Percentiles rank a stretch among this genome's conserved stretches.
Evolutionary conservation across 2,329 filamentous ascomycete species (phyloP).

Genomic region (Calonectria ilicicola): DNA sequence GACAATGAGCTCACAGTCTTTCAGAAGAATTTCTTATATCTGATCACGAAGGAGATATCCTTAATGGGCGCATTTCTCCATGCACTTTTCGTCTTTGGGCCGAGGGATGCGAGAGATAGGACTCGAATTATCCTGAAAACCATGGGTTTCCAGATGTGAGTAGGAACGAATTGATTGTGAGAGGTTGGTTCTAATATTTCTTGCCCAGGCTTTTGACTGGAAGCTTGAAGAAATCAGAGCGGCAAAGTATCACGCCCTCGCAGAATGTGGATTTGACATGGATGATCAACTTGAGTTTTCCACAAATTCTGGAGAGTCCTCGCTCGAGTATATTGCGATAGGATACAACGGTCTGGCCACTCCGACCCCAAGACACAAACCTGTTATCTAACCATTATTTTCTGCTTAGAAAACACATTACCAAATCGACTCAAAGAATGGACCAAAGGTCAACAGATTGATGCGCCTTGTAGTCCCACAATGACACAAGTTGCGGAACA

Average conservation of each 20-base stretch:
- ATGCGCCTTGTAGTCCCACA: not conserved
- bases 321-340: slow-evolving; percentile 5
- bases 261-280: not conserved
- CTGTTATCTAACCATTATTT: not conserved
- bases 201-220: not conserved
- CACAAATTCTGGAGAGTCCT: not conserved
- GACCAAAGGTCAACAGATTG: not conserved
- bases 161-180: not conserved
- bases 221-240: not conserved
- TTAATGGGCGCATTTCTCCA: slow-evolving; percentile 53
- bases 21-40: slow-evolving; percentile 44
- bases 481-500: not conserved
- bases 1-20: not conserved
- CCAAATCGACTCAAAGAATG: slow-evolving; percentile 19
- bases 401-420: not conserved
- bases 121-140: slow-evolving; percentile 27
- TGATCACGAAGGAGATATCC: slow-evolving; percentile 55
- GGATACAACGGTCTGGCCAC: slow-evolving; percentile 10
- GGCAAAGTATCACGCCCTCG: not conserved
- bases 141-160: slow-evolving; percentile 20
- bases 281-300: not conserved
- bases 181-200: not conserved
- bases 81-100: slow-evolving; percentile 55
- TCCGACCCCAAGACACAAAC: no score
- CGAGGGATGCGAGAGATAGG: slow-evolving; percentile 49